Conservation (phyloP, 805 yeast genomes). For the Candida succiphila region DNA sequence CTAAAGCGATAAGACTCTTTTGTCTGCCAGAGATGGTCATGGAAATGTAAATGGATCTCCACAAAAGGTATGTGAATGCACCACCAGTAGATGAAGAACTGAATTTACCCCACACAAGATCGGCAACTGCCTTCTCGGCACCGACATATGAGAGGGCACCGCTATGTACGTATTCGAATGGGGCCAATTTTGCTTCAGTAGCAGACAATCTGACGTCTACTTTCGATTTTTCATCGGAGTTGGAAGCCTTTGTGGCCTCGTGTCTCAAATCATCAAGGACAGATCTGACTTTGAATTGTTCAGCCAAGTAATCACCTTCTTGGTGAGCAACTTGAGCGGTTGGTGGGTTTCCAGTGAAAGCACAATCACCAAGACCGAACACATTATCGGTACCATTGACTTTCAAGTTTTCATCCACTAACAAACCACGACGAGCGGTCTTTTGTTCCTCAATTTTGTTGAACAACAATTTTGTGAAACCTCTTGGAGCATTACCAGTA, state of each 20-base stretch:
- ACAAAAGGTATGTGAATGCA: slow-evolving; percentile 41
- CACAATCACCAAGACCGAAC: slow-evolving; percentile 46
- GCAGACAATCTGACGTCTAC: slow-evolving; percentile 27
- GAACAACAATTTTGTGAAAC: slow-evolving; percentile 31
- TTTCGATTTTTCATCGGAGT: slow-evolving; percentile 29
- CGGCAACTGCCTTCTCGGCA: slow-evolving; percentile 48
- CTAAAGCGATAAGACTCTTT: slow-evolving; percentile 40
- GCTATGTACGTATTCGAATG: slow-evolving; percentile 37
- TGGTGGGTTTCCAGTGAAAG: slow-evolving; percentile 45
- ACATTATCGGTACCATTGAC: slow-evolving; percentile 39
- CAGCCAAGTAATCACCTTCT: slow-evolving; percentile 39
- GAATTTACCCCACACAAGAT: slow-evolving; percentile 48
- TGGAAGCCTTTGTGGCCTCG: slow-evolving; percentile 27
- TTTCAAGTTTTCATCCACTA: slow-evolving; percentile 37
- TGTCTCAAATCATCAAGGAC: slow-evolving; percentile 31
- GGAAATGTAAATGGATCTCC: slow-evolving; percentile 46
- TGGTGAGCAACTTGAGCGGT: slow-evolving; percentile 53
- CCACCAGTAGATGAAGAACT: slow-evolving; percentile 38
- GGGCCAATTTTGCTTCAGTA: slow-evolving; percentile 20
- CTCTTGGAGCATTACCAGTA: slow-evolving; percentile 46
- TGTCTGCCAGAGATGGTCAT: slow-evolving; percentile 46
- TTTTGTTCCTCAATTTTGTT: slow-evolving; percentile 40
- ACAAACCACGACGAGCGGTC: slow-evolving; percentile 43
- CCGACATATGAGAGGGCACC: slow-evolving; percentile 50
- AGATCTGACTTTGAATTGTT: slow-evolving; percentile 31